A percentile compares a stretch with the other conserved stretches of the same genome.
These are phyloP conservation scores for Ceriops zippeliana DNA, from an alignment of 345 rosid genomes.

Conservation along the genomic window DNA sequence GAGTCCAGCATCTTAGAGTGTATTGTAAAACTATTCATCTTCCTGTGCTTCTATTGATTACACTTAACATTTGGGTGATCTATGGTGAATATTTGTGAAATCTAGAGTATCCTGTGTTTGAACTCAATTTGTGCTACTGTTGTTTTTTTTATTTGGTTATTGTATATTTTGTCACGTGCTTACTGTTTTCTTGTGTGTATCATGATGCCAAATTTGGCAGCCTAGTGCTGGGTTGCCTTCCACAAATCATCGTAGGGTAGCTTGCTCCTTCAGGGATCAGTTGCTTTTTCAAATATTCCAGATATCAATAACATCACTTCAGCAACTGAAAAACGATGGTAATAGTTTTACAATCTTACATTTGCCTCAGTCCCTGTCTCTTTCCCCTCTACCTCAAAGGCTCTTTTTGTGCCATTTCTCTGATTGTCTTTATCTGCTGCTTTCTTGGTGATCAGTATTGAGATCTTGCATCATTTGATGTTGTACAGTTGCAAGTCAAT, in stretches of 20 bases:
- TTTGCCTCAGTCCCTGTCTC: neutral
- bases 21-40: too few relatives aligned
- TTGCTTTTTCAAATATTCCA: constrained; percentile 89
- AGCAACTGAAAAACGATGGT: constrained; percentile 94
- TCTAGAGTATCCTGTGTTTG: neutral
- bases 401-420: neutral
- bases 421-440: constrained; percentile 1
- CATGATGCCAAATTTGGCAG: constrained; percentile 41
- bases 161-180: neutral
- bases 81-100: too few relatives aligned
- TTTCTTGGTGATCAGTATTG: constrained; percentile 4
- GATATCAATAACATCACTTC: constrained; percentile 81
- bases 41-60: too few relatives aligned
- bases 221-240: constrained; percentile 75
- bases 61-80: too few relatives aligned
- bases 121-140: neutral
- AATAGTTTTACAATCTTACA: constrained; percentile 17
- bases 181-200: constrained; percentile 25
- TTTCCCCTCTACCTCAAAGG: neutral
- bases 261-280: constrained; percentile 91
- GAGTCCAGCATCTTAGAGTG: too few relatives aligned
- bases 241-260: constrained; percentile 85
- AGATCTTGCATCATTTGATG: constrained; percentile 23
- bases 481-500: constrained; percentile 56
- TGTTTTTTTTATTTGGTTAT: neutral